These are phyloP conservation scores for Colletotrichum gloeosporioides DNA, from an alignment of 2,329 filamentous ascomycete genomes.

Conservation along the genomic window DNA sequence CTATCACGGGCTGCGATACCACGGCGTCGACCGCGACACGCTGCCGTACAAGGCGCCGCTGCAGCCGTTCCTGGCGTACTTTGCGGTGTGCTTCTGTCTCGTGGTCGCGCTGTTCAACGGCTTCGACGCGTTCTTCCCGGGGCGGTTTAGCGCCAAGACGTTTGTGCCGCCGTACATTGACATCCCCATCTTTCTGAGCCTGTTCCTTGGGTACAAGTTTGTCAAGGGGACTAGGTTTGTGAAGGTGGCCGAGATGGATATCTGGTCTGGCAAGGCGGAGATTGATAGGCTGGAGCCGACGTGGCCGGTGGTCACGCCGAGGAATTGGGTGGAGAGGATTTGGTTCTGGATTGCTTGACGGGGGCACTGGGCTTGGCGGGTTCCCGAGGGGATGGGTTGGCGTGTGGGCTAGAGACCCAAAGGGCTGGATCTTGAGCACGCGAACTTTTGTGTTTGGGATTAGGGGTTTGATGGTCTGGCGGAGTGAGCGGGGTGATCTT, in stretches of 20 bases:
- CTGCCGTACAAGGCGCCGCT: conserved; percentile 69
- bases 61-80: conserved; percentile 74
- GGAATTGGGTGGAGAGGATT: conserved; percentile 42
- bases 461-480: too few species aligned
- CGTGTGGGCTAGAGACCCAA: neutral
- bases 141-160: conserved; percentile 43
- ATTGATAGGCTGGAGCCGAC: conserved; percentile 41
- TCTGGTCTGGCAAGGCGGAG: conserved; percentile 46
- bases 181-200: conserved; percentile 68
- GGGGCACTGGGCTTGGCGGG: neutral
- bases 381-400: neutral
- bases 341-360: conserved; percentile 47
- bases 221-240: conserved; percentile 62
- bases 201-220: conserved; percentile 73
- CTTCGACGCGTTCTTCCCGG: conserved; percentile 73
- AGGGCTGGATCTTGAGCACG: neutral
- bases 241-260: conserved; percentile 40
- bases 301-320: conserved; percentile 39
- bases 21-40: conserved; percentile 68
- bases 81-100: conserved; percentile 64
- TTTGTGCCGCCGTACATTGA: conserved; percentile 76
- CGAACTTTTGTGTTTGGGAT: neutral
- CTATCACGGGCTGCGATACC: conserved; percentile 66
- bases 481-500: neutral
- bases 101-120: conserved; percentile 75